Base-by-base conservation (phyloP, 768 basidiomycete genomes). In the Hygrocybe coccinea region DNA sequence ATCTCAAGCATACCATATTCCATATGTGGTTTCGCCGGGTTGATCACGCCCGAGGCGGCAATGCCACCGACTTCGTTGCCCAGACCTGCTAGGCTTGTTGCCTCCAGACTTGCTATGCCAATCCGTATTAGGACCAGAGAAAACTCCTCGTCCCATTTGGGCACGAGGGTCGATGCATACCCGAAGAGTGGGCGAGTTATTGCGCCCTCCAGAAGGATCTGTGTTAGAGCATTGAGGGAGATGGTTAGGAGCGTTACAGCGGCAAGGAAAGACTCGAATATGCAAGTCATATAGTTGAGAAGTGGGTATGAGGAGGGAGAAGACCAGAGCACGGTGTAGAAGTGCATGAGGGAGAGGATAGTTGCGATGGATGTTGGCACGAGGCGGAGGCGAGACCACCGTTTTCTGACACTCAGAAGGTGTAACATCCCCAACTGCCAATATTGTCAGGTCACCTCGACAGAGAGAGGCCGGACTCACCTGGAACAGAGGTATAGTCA, bases 41-140 rank as follows among this genome's bases (percentile, higher is more conserved):
- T 54, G 38, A 47, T 44, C 15, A 14, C 35, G 41, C 33, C 38
- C n/a, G 50, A 53, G 17, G 46, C 62, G 25, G 33, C 46, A 39
- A 89, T 74, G 4, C 78, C 72, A 6, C 82, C 81, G 11, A 89
- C 83, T 67, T 91, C 87, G 61, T 90, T 89, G 1, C 84, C 83
- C 65, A 87, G 77, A 2, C 89, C 89, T 21, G 81, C 76, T 9
- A 86, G 74, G 45, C 82, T 83, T 0, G 87, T 89, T 0, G 86
- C 84, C 65, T 91, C 89, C 48, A 91, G 73, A 59, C 85, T 86
- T 3, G 86, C 87, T 1, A 85, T 85, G 17, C 87, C 87, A 17
- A 89, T 73, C 19, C 89, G 81, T 41, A 90, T 74, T 37, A 91
- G 74, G 2, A 85, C 79, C 19, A 89, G 77, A 5, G 82, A 80